Conservation (phyloP, 106 monocot species). For the Xerophyta viscosa region DNA sequence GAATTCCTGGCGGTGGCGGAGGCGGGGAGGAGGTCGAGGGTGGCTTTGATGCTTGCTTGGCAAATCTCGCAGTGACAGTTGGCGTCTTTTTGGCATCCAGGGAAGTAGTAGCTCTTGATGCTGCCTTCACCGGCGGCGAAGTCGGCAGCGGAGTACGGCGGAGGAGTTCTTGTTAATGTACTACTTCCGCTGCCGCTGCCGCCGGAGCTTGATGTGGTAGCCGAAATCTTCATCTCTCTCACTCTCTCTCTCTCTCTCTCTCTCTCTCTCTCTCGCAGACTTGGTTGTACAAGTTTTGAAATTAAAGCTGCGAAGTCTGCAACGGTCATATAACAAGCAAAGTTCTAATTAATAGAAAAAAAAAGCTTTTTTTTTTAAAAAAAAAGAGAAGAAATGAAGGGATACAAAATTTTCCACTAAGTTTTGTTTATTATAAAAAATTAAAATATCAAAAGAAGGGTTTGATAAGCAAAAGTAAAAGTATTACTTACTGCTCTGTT, state of each 20-base stretch:
- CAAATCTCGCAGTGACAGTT: slow-evolving; percentile 90
- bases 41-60: slow-evolving; percentile 79
- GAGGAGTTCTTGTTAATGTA: neutral
- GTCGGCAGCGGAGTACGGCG: neutral
- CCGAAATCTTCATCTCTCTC: slow-evolving; percentile 2
- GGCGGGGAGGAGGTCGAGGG: slow-evolving; percentile 62
- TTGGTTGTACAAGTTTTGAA: too few relatives aligned
- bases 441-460: too few relatives aligned
- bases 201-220: slow-evolving; percentile 10
- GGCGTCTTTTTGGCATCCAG: slow-evolving; percentile 69
- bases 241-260: neutral
- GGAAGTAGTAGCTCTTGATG: slow-evolving; percentile 60
- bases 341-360: too few relatives aligned
- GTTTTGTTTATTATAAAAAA: too few relatives aligned
- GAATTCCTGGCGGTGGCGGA: neutral
- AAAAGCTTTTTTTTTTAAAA: too few relatives aligned
- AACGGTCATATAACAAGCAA: too few relatives aligned
- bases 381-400: too few relatives aligned
- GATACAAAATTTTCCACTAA: too few relatives aligned
- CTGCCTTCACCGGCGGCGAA: neutral
- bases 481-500: too few relatives aligned
- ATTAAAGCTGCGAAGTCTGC: too few relatives aligned
- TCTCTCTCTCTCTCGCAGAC: neutral
- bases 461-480: too few relatives aligned
- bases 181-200: too few relatives aligned